phyloP scores from a whole-genome alignment of 495 filamentous ascomycete genomes.

The Talaromyces trachyspermus region DNA sequence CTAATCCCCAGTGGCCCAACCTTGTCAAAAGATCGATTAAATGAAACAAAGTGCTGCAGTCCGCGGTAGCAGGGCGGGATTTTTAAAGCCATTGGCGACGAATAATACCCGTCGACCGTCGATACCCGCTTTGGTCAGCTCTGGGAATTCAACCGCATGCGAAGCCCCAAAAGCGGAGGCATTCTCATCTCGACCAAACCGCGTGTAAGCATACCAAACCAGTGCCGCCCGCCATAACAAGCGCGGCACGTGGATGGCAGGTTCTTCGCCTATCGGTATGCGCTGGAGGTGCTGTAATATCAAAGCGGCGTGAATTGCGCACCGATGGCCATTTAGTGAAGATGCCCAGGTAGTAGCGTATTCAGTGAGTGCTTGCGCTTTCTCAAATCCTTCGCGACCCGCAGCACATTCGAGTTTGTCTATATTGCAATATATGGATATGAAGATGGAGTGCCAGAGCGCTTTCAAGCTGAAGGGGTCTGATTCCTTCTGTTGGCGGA shows the following conservation, averaged over 20 bases:
- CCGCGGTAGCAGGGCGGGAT: background rate
- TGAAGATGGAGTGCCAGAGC: conserved; percentile 31
- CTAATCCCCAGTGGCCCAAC: conserved; percentile 9
- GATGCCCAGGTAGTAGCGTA: conserved; percentile 13
- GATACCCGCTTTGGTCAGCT: conserved; percentile 10
- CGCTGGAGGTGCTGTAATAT: conserved; percentile 13
- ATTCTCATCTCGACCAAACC: conserved; percentile 15
- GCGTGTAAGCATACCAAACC: conserved; percentile 13
- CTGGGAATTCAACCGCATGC: background rate
- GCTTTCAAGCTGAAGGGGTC: conserved; percentile 24
- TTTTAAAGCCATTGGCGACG: conserved; percentile 12
- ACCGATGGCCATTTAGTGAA: conserved; percentile 12
- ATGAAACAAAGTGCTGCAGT: conserved; percentile 4
- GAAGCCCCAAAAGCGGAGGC: background rate
- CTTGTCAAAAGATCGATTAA: background rate
- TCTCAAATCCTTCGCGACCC: conserved; percentile 18
- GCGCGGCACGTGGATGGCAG: conserved; percentile 15
- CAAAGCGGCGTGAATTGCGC: conserved; percentile 15
- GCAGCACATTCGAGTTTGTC: conserved; percentile 24
- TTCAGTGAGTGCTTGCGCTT: background rate
- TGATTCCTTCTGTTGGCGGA: background rate
- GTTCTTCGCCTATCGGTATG: conserved; percentile 12
- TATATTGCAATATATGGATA: conserved; percentile 24
- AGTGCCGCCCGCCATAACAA: conserved; percentile 13
- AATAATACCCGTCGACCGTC: conserved; percentile 14